Evolutionary conservation across 768 basidiomycete genomes (phyloP).

Genomic region (Cystoderma amianthinum): DNA sequence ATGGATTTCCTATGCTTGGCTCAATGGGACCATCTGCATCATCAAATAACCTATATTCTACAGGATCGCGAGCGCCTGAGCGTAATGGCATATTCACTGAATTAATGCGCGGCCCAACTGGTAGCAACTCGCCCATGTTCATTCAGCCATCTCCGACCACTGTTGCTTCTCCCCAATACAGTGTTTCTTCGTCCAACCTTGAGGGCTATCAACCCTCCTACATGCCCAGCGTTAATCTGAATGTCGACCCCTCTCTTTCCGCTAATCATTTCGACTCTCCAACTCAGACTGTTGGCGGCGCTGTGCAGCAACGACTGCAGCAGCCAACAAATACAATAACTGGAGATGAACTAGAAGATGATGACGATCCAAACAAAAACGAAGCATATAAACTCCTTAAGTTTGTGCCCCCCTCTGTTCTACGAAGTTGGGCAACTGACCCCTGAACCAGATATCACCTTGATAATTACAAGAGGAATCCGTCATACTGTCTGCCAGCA

Average conservation of each 20-base stretch:
- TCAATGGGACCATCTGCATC: slow-evolving; percentile 36
- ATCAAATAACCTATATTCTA: slow-evolving; percentile 38
- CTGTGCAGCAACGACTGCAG: slow-evolving; percentile 26
- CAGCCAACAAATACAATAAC: slow-evolving; percentile 17
- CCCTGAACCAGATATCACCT: slow-evolving; percentile 92
- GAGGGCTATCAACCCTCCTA: slow-evolving; percentile 41
- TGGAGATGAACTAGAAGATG: slow-evolving; percentile 47
- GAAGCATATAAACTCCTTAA: slow-evolving; percentile 82
- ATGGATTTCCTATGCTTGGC: slow-evolving; percentile 51
- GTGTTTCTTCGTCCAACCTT: slow-evolving; percentile 25
- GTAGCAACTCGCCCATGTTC: slow-evolving; percentile 60
- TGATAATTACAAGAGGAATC: slow-evolving; percentile 83
- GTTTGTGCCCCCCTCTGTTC: slow-evolving; percentile 40
- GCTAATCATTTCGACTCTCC: slow-evolving; percentile 41
- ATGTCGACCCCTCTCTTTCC: slow-evolving; percentile 46
- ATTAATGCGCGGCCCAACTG: slow-evolving; percentile 43
- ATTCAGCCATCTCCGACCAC: slow-evolving; percentile 37
- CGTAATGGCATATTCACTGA: slow-evolving; percentile 50
- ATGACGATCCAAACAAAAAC: slow-evolving; percentile 64
- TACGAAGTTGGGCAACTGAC: too few relatives aligned
- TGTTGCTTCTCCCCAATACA: slow-evolving; percentile 32
- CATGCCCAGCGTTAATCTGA: slow-evolving; percentile 50
- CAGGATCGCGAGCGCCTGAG: slow-evolving; percentile 35
- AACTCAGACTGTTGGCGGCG: slow-evolving; percentile 12
- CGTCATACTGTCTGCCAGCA: slow-evolving; percentile 80